These are phyloP conservation scores for Metschnikowia aberdeeniae DNA, from an alignment of 805 yeast species.

Conservation along the genomic window DNA sequence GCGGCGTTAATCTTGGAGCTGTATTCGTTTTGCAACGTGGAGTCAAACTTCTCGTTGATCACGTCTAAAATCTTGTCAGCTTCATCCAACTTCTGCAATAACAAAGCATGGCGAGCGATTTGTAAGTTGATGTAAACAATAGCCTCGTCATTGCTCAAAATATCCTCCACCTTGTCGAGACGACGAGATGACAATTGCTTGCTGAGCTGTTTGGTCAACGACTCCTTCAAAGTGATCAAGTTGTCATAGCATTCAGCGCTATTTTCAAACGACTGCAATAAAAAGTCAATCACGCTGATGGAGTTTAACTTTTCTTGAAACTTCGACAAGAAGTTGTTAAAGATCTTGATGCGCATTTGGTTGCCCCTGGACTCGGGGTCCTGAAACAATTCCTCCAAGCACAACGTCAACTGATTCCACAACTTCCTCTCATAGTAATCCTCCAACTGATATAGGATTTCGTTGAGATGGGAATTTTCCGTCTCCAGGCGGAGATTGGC, in stretches of 20 bases:
- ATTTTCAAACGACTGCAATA: constrained; percentile 46
- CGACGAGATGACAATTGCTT: constrained; percentile 27
- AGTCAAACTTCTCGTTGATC: constrained; percentile 54
- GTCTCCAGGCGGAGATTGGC: constrained; percentile 62
- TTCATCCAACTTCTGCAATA: constrained; percentile 47
- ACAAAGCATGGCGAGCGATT: constrained; percentile 66
- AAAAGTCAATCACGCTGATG: constrained; percentile 71
- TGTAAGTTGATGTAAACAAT: constrained; percentile 51
- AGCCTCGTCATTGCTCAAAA: constrained; percentile 51
- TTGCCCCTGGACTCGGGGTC: constrained; percentile 44
- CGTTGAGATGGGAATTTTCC: constrained; percentile 55
- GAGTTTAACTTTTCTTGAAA: constrained; percentile 73
- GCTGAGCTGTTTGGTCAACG: constrained; percentile 23
- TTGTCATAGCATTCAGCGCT: constrained; percentile 31
- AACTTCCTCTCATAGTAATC: constrained; percentile 83
- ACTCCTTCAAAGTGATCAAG: constrained; percentile 31
- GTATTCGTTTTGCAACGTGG: constrained; percentile 27
- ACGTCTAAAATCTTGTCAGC: constrained; percentile 67
- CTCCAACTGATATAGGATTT: constrained; percentile 65
- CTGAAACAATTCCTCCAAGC: constrained; percentile 58
- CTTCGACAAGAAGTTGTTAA: constrained; percentile 61
- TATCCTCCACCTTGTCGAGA: constrained; percentile 24
- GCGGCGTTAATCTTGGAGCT: constrained; percentile 69
- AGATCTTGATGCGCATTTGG: constrained; percentile 58
- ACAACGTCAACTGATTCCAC: constrained; percentile 89